Conservation (phyloP, 1,284 basidiomycete genomes). For the Ceratobasidium sp. region DNA sequence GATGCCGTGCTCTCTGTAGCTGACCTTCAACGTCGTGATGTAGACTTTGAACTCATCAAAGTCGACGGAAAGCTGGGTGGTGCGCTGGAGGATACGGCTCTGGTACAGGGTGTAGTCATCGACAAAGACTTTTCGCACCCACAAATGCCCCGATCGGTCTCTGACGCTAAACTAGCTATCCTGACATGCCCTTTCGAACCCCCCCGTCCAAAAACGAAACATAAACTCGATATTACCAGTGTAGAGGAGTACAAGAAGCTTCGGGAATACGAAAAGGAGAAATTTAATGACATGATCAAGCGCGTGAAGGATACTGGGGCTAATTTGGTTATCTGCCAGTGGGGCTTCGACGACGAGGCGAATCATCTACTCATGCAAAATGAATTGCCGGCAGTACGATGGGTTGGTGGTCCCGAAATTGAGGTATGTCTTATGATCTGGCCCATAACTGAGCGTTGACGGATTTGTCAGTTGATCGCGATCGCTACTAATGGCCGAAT, state of each 20-base stretch:
- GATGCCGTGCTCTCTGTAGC: conserved; percentile 96
- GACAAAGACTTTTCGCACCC: conserved; percentile 99
- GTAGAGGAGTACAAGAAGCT: conserved; percentile 99
- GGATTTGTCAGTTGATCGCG: conserved; percentile 78
- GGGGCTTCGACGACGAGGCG: conserved; percentile 99
- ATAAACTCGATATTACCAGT: conserved; percentile 96
- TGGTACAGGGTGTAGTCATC: conserved; percentile 95
- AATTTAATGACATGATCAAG: conserved; percentile 97
- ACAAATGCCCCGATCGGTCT: conserved; percentile 91
- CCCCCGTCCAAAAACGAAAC: conserved; percentile 98
- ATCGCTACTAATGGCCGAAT: conserved; percentile 99
- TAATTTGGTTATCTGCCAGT: conserved; percentile 98
- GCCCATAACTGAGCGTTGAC: conserved; percentile 16
- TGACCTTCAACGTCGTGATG: conserved; percentile 92
- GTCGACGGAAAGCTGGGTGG: conserved; percentile 99
- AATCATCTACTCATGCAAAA: conserved; percentile 99
- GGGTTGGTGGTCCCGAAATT: conserved; percentile 99
- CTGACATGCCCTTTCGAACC: conserved; percentile 99
- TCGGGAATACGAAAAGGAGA: conserved; percentile 93
- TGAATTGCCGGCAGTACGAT: conserved; percentile 95
- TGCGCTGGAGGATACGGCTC: conserved; percentile 89
- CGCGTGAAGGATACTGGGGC: conserved; percentile 97
- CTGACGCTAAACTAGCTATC: conserved; percentile 93
- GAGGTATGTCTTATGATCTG: conserved; percentile 64
- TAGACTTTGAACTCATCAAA: conserved; percentile 98